Conservation (phyloP, 495 filamentous ascomycete genomes). For the Talaromyces thailandensis region DNA sequence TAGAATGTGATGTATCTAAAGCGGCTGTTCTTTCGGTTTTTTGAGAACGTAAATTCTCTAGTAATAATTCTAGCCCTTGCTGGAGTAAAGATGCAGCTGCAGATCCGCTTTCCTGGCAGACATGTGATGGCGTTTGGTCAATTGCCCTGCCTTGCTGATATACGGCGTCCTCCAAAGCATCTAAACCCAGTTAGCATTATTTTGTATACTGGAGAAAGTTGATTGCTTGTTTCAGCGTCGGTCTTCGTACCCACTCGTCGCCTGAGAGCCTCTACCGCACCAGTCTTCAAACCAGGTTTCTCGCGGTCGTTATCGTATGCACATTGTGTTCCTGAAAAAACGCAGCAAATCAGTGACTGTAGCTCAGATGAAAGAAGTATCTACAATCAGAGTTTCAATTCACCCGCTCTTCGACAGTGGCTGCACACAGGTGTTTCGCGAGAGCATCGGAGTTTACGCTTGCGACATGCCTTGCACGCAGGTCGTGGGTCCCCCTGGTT, state of each 20-base stretch:
- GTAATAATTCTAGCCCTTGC: background rate
- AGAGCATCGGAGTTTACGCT: conserved; percentile 16
- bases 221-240: background rate
- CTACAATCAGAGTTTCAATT: background rate
- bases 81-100: background rate
- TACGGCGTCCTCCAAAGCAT: background rate
- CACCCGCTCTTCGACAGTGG: background rate
- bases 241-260: conserved; percentile 13
- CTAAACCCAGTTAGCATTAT: background rate
- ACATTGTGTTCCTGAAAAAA: conserved; percentile 9
- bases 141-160: background rate
- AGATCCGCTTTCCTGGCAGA: background rate
- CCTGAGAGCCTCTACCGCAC: conserved; percentile 16
- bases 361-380: background rate
- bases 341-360: conserved; percentile 8
- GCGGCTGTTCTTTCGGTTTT: background rate
- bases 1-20: background rate
- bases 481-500: background rate
- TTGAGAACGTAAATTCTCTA: background rate
- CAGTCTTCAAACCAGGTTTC: conserved; percentile 19
- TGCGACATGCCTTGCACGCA: conserved; percentile 14
- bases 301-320: conserved; percentile 13
- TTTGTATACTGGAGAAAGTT: background rate
- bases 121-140: background rate
- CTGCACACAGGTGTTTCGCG: conserved; percentile 7